Evolutionary conservation across 148 eudicot genomes (phyloP).

Genomic region (Arctostaphylos glauca): DNA sequence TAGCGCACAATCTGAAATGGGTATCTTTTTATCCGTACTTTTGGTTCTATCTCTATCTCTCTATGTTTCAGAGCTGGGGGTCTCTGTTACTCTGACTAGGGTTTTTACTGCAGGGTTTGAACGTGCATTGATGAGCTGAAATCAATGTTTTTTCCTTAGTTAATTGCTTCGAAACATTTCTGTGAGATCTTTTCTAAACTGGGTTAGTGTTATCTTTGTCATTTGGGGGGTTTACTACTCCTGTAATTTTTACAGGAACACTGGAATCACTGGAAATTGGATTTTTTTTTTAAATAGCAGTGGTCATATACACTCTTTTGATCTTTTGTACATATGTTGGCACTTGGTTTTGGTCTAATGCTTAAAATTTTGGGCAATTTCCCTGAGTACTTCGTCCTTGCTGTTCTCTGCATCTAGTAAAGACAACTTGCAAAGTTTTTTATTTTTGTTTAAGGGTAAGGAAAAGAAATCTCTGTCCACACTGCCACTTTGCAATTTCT

Average conservation of each 20-base stretch:
- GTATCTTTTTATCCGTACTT: conserved; percentile 62
- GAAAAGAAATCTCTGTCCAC: not conserved
- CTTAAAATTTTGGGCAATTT: conserved; percentile 36
- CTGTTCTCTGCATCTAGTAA: not conserved
- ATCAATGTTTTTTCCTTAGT: conserved; percentile 43
- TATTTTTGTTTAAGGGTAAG: too few relatives aligned
- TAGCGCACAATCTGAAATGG: conserved; percentile 59
- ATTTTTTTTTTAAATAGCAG: conserved; percentile 20
- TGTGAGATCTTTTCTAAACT: conserved; percentile 36
- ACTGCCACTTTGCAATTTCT: not conserved
- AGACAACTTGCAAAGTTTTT: not conserved
- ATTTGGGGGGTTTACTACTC: conserved; percentile 26
- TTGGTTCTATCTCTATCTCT: conserved; percentile 21
- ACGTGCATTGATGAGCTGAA: conserved; percentile 53
- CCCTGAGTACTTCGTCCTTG: conserved; percentile 10
- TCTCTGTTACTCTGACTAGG: conserved; percentile 44
- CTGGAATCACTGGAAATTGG: conserved; percentile 23
- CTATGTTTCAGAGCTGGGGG: conserved; percentile 28
- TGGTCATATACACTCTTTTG: conserved; percentile 22
- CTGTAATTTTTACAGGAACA: conserved; percentile 18
- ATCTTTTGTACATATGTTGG: conserved; percentile 31
- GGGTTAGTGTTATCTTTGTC: conserved; percentile 34
- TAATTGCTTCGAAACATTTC: conserved; percentile 44
- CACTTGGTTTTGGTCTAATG: conserved; percentile 30
- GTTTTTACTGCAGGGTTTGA: conserved; percentile 35